Percentiles rank a stretch among this genome's conserved stretches.
phyloP scores from a whole-genome alignment of 345 rosid species.

The Lepidium aucheri region DNA sequence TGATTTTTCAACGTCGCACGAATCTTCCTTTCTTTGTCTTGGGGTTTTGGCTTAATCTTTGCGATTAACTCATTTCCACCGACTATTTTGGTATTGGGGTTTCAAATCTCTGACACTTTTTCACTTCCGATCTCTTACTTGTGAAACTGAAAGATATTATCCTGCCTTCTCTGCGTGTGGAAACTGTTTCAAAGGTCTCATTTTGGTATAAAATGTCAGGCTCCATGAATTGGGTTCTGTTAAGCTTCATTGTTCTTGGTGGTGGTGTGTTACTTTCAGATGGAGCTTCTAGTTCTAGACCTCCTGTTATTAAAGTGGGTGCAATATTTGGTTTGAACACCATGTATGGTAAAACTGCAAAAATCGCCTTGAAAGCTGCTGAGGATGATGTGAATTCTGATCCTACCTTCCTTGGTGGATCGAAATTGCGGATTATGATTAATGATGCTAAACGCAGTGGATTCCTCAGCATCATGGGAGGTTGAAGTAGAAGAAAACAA shows the following conservation, averaged over 20 bases:
- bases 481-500: slow-evolving; percentile 20
- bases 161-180: slow-evolving; percentile 5
- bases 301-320: slow-evolving; percentile 50
- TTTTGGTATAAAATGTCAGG: background rate
- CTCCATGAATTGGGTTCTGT: slow-evolving; percentile 42
- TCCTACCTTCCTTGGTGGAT: slow-evolving; percentile 56
- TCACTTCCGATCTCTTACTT: slow-evolving; percentile 8
- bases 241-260: slow-evolving; percentile 29
- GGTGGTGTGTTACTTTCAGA: slow-evolving; percentile 25
- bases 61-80: background rate
- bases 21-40: slow-evolving; percentile 2
- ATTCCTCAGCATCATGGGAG: slow-evolving; percentile 65
- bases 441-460: slow-evolving; percentile 63
- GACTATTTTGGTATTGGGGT: background rate
- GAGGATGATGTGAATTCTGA: slow-evolving; percentile 64
- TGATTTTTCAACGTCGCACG: background rate
- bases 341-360: slow-evolving; percentile 44
- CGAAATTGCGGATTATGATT: slow-evolving; percentile 38
- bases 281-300: slow-evolving; percentile 32
- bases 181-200: background rate
- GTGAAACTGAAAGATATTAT: slow-evolving; percentile 14
- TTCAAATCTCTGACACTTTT: background rate
- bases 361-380: slow-evolving; percentile 63
- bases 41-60: slow-evolving; percentile 13
- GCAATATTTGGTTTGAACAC: slow-evolving; percentile 50